Base-by-base conservation (phyloP, 805 yeast genomes). In the Diddensiella santjacobensis region DNA sequence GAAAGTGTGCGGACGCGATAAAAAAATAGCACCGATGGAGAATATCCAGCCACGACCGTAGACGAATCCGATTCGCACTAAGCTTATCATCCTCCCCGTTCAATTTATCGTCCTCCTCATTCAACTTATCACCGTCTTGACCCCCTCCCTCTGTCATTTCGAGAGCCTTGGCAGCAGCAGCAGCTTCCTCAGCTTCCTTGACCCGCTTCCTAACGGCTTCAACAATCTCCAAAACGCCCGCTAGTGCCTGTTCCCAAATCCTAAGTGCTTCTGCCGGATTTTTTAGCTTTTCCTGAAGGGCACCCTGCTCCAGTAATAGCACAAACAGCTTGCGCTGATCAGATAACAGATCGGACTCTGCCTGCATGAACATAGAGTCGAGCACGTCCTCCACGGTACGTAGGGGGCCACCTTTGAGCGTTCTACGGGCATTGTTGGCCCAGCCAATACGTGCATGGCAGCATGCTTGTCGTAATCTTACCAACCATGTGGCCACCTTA, bases 21-120 rank as follows among this genome's bases (percentile, higher is more conserved):
- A 88, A 78, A 60, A 90, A 91, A 59, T 79, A 84, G 39, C 83
- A 74, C 44, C 90, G 81, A 62, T 93, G 97, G 13, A 87, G 66
- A 8, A 80, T 58, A 44, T 87, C 84, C 26, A 74, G 55, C 79
- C 81, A 75, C 11, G 69, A 59, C 52, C 85, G 66, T 26, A 55
- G 43, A 18, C 60, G 35, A 22, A 46, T 24, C 24, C 40, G 33
- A 10, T 40, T 23, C 18, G 36, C 44, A 33, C 42, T 45, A 4
- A 44, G 39, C 5, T 39, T 45, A 13, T 42, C 44, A 26, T 55
- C 53, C 24, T 50, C 61, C 6, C 50, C 45, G 6, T 31, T 45
- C 29, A 33, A 49, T 2, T 42, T 47, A 10, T 44, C 47, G 15
- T 37, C 22, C 2, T 54, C 56, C n/a, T 60, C 61, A 20, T 52